Conservation (phyloP, 2,329 filamentous ascomycete genomes). For the Talaromyces verruculosus region DNA sequence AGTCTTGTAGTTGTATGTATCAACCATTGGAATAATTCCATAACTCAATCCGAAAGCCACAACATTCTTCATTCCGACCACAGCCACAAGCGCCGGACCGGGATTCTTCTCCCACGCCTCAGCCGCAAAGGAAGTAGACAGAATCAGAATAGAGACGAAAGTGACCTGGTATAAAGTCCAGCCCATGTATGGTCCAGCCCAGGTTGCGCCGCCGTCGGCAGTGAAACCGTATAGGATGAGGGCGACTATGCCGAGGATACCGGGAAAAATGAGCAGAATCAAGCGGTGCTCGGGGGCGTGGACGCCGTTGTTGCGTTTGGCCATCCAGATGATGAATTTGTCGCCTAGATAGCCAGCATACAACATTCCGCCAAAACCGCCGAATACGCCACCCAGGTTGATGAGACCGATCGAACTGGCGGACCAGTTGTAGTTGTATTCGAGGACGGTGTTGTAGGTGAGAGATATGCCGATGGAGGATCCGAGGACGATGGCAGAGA, state of each 20-base stretch:
- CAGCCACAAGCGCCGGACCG: conserved; percentile 30
- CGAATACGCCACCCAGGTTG: conserved; percentile 30
- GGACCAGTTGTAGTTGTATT: conserved; percentile 36
- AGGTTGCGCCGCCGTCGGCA: conserved; percentile 28
- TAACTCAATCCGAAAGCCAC: conserved; percentile 33
- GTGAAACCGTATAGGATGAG: conserved; percentile 37
- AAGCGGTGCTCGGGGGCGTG: conserved; percentile 40
- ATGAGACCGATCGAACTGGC: conserved; percentile 29
- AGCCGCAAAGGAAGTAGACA: conserved; percentile 37
- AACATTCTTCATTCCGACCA: conserved; percentile 34
- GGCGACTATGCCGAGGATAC: conserved; percentile 32
- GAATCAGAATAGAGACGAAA: conserved; percentile 31
- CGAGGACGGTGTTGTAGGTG: conserved; percentile 40
- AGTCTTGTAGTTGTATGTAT: conserved; percentile 28
- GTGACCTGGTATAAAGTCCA: conserved; percentile 29
- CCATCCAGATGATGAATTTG: conserved; percentile 30
- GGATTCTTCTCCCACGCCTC: conserved; percentile 39
- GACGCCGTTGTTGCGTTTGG: conserved; percentile 34
- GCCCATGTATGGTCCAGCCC: conserved; percentile 33
- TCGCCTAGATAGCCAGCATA: conserved; percentile 30
- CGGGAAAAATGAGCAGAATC: conserved; percentile 34
- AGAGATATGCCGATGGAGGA: conserved; percentile 41
- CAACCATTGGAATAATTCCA: conserved; percentile 30
- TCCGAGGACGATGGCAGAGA: conserved; percentile 40
- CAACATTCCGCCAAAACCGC: conserved; percentile 31